Conservation (phyloP, 1,139 yeast species). For the Protomyces macrosporus region DNA sequence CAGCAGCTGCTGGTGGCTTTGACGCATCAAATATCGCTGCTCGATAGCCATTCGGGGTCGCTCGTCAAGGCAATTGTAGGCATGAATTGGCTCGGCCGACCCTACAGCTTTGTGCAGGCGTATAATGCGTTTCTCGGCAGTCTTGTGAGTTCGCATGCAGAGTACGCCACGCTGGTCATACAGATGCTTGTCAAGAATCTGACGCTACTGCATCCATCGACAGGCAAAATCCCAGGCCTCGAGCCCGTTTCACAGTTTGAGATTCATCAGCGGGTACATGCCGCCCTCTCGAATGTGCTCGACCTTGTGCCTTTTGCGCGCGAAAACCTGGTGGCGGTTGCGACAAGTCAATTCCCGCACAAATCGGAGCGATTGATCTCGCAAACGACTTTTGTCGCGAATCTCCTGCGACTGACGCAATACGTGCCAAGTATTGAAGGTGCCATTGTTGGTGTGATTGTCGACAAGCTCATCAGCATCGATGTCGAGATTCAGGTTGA, state of each 20-base stretch:
- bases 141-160: conserved; percentile 29
- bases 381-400: conserved; percentile 27
- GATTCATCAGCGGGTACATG: conserved; percentile 28
- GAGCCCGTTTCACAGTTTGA: conserved; percentile 6
- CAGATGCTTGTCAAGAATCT: conserved; percentile 28
- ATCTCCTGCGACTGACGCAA: conserved; percentile 25
- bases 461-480: conserved; percentile 29
- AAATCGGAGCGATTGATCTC: conserved; percentile 25
- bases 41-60: conserved; percentile 14
- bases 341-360: conserved; percentile 28
- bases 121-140: conserved; percentile 28
- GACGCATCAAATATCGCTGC: conserved; percentile 27
- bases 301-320: conserved; percentile 30
- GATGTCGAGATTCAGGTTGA: conserved; percentile 29
- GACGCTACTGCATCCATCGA: conserved; percentile 11
- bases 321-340: conserved; percentile 24
- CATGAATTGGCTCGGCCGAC: conserved; percentile 26
- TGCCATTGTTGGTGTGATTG: conserved; percentile 25
- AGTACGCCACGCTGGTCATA: conserved; percentile 25
- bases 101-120: conserved; percentile 24
- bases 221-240: conserved; percentile 21
- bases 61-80: conserved; percentile 25
- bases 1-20: conserved; percentile 27
- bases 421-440: conserved; percentile 28
- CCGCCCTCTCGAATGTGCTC: conserved; percentile 27